Base-by-base conservation (phyloP, 495 filamentous ascomycete species). In the Aspergillus bertholletiae region DNA sequence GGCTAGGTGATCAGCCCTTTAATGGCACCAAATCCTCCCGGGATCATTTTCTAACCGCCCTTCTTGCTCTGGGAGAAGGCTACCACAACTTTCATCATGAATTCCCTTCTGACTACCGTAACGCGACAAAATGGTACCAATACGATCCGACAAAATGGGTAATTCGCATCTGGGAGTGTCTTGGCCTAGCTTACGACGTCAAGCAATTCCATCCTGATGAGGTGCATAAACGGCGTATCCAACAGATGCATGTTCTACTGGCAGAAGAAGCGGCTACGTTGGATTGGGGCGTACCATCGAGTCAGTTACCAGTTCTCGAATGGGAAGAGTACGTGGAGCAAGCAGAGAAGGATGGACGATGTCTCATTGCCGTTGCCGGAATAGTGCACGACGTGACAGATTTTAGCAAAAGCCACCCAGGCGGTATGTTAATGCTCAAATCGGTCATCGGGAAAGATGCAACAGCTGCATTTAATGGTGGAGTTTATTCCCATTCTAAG, bases 121-220 rank as follows among this genome's bases (percentile, higher is more conserved):
- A 96, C 71, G 91, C 88, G 37, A 90, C 96, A 57, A 75, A 93
- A 63, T 96, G 89, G 88, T 86, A 84, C 73, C 91, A 96, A 73
- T 95, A 95, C 63, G 91, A 96, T 73, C 90, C 89, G n/a, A 96
- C 91, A 61, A 96, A 96, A 75, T 95, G 90, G 90, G 78, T 69
- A 65, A 96, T 96, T 78, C 90, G 85, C 86, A 61, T 78, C 58
- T 89, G 84, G 85, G 92, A 92, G 81, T 81, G 89, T 69, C 72
- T 95, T 30, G 90, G 91, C 40, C 80, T 96, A 54, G 91, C 91
- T 56, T 91, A 86, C 68, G 85, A 94, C 66, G 80, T 96, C 26
- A 96, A 96, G 81, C 81, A 89, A 63, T 96, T 95, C 82, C 86
- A 85, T 63, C 72, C 81, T 66, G 95, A 95, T 72, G 91, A 96